A percentile compares a stretch with the other conserved stretches of the same genome.
phyloP scores from a whole-genome alignment of 2,329 filamentous ascomycete species.

The Penicillium sp. region DNA sequence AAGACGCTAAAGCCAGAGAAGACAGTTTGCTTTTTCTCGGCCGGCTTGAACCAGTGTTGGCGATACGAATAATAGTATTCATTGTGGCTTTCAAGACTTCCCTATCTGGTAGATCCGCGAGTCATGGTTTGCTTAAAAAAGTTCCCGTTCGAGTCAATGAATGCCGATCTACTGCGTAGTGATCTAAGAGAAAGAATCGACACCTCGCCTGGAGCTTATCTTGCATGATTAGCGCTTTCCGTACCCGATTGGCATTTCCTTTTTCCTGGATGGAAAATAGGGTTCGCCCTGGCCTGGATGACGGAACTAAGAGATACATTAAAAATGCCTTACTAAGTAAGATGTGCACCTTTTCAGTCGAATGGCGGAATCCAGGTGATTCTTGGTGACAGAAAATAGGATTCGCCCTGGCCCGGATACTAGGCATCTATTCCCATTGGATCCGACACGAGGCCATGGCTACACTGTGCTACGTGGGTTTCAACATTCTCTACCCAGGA shows the following conservation, averaged over 20 bases:
- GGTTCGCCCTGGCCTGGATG: neutral
- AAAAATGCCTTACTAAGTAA: no score
- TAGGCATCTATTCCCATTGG: neutral
- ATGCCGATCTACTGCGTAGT: neutral
- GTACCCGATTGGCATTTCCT: constrained; percentile 10
- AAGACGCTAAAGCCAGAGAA: no score
- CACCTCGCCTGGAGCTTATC: constrained; percentile 13
- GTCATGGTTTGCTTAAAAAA: neutral
- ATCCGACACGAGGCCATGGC: neutral
- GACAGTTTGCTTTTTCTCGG: no score
- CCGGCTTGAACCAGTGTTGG: neutral
- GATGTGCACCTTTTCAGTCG: no score
- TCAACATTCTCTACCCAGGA: neutral
- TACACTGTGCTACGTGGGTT: neutral
- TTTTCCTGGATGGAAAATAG: constrained; percentile 1
- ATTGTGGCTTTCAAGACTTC: neutral
- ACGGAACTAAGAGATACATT: no score
- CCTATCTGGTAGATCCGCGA: neutral
- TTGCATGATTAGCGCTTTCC: constrained; percentile 14
- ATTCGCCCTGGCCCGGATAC: neutral
- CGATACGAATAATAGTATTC: neutral
- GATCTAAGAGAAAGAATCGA: neutral
- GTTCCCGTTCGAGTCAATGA: neutral
- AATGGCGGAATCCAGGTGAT: no score
- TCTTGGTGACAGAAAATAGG: neutral